Evolutionary conservation across 495 filamentous ascomycete genomes (phyloP).

Genomic region (Hyaloscypha bicolor): DNA sequence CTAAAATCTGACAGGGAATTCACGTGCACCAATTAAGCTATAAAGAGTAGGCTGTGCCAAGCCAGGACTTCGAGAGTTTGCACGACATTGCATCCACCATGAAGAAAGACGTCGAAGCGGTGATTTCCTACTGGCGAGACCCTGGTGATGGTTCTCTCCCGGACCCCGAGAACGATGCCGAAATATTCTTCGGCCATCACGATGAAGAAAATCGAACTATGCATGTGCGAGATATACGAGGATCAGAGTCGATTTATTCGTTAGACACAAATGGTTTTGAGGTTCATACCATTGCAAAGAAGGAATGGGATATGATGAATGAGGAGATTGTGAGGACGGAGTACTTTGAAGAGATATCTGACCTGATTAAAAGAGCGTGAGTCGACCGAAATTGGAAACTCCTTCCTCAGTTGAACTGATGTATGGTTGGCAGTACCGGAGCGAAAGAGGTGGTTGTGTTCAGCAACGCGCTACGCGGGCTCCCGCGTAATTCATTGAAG

Average conservation of each 20-base stretch:
- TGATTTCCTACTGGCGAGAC: background rate
- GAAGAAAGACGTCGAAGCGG: background rate
- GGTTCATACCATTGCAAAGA: background rate
- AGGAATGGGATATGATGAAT: background rate
- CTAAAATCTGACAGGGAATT: too few species aligned
- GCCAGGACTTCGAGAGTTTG: too few species aligned
- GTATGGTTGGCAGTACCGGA: too few species aligned
- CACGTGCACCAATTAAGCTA: too few species aligned
- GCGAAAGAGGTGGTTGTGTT: background rate
- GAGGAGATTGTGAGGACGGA: background rate
- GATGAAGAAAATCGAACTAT: constrained; percentile 1
- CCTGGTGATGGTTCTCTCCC: background rate
- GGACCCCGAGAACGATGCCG: background rate
- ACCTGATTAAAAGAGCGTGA: background rate
- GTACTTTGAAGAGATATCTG: background rate
- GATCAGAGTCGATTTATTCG: too few species aligned
- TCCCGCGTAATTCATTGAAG: background rate
- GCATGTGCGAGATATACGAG: background rate
- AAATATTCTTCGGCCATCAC: background rate
- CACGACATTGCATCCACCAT: background rate
- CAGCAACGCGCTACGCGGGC: background rate
- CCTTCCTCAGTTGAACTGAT: too few species aligned
- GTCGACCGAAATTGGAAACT: background rate
- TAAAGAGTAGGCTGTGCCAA: too few species aligned
- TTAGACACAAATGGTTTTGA: too few species aligned